Percentiles rank a stretch among this genome's conserved stretches.
phyloP scores from a whole-genome alignment of 495 filamentous ascomycete species.

The Penicillium chermesinum region DNA sequence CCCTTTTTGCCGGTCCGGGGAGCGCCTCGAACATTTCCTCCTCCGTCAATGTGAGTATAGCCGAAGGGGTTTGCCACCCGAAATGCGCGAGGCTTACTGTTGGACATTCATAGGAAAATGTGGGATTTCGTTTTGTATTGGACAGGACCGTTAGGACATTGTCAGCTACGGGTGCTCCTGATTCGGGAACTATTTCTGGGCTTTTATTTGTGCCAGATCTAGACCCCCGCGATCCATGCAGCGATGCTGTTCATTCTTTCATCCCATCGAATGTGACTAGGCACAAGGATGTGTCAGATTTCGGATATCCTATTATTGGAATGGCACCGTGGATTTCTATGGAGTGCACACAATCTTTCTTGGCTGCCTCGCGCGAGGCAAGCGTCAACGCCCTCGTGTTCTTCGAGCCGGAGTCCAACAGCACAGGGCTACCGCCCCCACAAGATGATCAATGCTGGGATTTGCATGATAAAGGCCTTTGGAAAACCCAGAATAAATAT shows the following conservation, averaged over 20 bases:
- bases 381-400: conserved; percentile 66
- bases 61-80: neutral
- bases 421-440: conserved; percentile 54
- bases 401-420: conserved; percentile 56
- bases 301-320: conserved; percentile 57
- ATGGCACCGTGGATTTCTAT: conserved; percentile 83
- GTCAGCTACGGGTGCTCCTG: conserved; percentile 52
- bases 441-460: conserved; percentile 57
- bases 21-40: conserved; percentile 30
- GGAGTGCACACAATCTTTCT: conserved; percentile 63
- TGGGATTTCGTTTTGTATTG: conserved; percentile 59
- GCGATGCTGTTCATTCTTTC: conserved; percentile 47
- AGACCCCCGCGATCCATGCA: conserved; percentile 50
- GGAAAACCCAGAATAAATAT: conserved; percentile 59
- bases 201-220: conserved; percentile 80
- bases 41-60: conserved; percentile 30
- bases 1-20: conserved; percentile 37
- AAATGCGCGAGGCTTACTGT: conserved; percentile 1
- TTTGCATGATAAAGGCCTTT: conserved; percentile 56
- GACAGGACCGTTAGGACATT: conserved; percentile 63
- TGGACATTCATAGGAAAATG: conserved; percentile 44
- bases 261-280: conserved; percentile 74
- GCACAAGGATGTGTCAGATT: conserved; percentile 56
- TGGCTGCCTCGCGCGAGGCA: conserved; percentile 54
- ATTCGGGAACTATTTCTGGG: conserved; percentile 57